These are phyloP conservation scores for Pseudisothecium myosuroides DNA, from an alignment of 225 moss, liverwort and hornwort genomes.

Conservation along the genomic window DNA sequence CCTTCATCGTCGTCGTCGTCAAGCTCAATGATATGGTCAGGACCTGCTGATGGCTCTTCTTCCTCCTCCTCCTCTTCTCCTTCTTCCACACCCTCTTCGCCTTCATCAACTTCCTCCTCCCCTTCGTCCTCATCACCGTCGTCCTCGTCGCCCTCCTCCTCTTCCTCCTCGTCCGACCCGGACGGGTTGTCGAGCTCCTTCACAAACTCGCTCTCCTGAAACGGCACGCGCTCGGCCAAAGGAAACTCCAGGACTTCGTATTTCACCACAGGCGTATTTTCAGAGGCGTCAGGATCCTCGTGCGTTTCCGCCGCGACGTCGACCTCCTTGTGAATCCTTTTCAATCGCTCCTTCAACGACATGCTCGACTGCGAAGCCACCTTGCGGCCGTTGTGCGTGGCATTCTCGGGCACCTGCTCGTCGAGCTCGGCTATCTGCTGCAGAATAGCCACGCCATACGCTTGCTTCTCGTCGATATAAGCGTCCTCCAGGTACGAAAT, in stretches of 20 bases:
- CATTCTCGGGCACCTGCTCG: constrained; percentile 10
- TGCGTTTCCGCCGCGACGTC: constrained; percentile 11
- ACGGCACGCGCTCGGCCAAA: constrained; percentile 8
- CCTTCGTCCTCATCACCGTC: constrained; percentile 12
- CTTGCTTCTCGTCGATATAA: constrained; percentile 34
- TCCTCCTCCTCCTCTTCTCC: constrained; percentile 14
- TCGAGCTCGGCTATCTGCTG: constrained; percentile 44
- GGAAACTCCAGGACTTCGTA: constrained; percentile 33
- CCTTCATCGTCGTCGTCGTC: constrained; percentile 32
- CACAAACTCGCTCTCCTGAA: constrained; percentile 24
- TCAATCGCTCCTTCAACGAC: constrained; percentile 20
- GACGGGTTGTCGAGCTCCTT: constrained; percentile 29
- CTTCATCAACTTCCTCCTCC: constrained; percentile 12
- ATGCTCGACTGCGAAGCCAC: constrained; percentile 13
- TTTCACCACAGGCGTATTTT: constrained; percentile 16
- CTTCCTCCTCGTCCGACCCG: constrained; percentile 24
- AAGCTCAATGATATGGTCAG: constrained; percentile 15
- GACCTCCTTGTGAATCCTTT: constrained; percentile 31
- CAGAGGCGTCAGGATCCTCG: constrained; percentile 7
- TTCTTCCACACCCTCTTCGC: constrained; percentile 6
- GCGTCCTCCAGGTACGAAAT: constrained; percentile 29
- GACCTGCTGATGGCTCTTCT: background rate
- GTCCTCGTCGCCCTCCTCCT: constrained; percentile 19
- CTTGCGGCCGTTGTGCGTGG: constrained; percentile 20
- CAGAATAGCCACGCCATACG: constrained; percentile 34